These are phyloP conservation scores for Casuarina equisetifolia DNA, from an alignment of 306 rosid genomes.

Conservation along the genomic window DNA sequence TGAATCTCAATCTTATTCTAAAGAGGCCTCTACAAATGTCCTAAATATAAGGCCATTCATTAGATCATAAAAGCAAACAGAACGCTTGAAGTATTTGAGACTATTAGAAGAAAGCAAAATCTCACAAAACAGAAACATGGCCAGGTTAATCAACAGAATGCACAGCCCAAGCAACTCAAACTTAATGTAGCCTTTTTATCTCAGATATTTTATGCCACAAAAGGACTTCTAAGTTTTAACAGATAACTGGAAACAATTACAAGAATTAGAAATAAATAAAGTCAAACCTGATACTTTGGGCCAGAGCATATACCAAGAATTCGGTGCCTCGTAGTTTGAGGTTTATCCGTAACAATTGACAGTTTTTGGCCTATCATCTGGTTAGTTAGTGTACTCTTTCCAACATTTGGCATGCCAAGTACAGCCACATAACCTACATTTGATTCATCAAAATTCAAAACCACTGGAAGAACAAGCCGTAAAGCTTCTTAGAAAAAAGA, in stretches of 20 bases:
- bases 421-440: conserved; percentile 86
- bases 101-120: background rate
- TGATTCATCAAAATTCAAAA: conserved; percentile 25
- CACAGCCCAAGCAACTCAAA: background rate
- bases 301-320: conserved; percentile 92
- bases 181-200: background rate
- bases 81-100: background rate
- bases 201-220: background rate
- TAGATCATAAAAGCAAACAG: background rate
- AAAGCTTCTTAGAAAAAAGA: background rate
- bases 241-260: conserved; percentile 20
- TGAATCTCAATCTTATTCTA: background rate
- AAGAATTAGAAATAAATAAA: conserved; percentile 19
- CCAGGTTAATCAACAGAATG: background rate
- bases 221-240: background rate
- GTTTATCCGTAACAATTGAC: conserved; percentile 93
- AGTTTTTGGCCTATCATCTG: conserved; percentile 94
- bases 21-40: background rate
- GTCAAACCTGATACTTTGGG: conserved; percentile 85
- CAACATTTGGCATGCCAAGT: conserved; percentile 95
- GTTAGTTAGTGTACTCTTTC: conserved; percentile 91
- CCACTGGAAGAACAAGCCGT: background rate
- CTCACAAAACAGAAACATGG: background rate
- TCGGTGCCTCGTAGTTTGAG: conserved; percentile 96
- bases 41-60: background rate